phyloP scores from a whole-genome alignment of 176 grass and related monocot species.

The barley (Hordeum vulgare) region DNA sequence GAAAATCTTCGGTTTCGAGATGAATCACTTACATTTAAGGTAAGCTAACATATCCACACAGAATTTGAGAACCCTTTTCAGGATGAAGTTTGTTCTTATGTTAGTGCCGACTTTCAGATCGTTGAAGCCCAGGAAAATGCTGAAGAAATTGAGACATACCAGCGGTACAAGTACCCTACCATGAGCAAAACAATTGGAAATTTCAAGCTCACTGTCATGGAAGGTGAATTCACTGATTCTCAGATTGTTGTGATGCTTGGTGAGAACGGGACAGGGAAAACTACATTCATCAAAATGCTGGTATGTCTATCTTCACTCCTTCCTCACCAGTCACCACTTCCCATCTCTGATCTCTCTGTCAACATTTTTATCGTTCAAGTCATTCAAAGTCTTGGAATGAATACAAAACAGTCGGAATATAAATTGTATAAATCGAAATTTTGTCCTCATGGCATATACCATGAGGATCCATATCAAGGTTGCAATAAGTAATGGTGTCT shows the following conservation, averaged over 20 bases:
- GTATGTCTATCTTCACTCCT: conserved; percentile 15
- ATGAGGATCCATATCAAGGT: neutral
- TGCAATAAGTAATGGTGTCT: neutral
- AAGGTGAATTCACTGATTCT: conserved; percentile 86
- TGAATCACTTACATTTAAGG: conserved; percentile 82
- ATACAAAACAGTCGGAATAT: neutral
- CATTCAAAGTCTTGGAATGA: neutral
- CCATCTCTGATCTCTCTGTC: neutral
- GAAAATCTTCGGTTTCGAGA: conserved; percentile 78
- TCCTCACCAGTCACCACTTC: neutral
- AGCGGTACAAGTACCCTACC: conserved; percentile 72
- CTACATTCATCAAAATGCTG: conserved; percentile 82
- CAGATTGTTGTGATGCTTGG: conserved; percentile 87
- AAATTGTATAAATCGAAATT: neutral
- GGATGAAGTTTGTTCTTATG: neutral
- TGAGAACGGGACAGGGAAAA: conserved; percentile 83
- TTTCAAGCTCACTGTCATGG: conserved; percentile 61
- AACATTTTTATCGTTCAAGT: neutral
- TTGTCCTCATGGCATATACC: neutral
- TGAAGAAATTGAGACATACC: conserved; percentile 73
- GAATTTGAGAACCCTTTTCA: neutral
- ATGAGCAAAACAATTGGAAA: conserved; percentile 78
- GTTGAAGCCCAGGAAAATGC: conserved; percentile 67
- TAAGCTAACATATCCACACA: conserved; percentile 3
- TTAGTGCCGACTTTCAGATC: conserved; percentile 35